Evolutionary conservation across 2,329 filamentous ascomycete genomes (phyloP).

Genomic region (Microascus cirrosus): DNA sequence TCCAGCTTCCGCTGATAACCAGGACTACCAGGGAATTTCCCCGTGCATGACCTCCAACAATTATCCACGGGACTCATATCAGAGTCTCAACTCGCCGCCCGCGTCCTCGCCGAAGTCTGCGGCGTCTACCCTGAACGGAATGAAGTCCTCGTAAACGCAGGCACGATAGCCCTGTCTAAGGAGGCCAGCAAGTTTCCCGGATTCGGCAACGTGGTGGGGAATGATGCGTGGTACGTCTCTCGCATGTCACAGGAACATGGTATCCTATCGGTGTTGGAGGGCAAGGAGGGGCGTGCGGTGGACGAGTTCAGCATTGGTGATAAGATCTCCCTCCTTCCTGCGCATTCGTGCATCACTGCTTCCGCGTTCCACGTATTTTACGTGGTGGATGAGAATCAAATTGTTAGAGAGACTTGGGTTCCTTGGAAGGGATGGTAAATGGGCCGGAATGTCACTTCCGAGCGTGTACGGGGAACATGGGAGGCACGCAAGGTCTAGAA

Average conservation of each 20-base stretch:
- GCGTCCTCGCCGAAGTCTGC: conserved; percentile 22
- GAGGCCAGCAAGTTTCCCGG: conserved; percentile 18
- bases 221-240: conserved; percentile 18
- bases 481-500: background rate
- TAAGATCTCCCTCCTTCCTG: conserved; percentile 17
- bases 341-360: conserved; percentile 25
- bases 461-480: background rate
- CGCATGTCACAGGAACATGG: conserved; percentile 26
- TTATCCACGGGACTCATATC: conserved; percentile 21
- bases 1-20: background rate
- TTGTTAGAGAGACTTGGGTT: conserved; percentile 21
- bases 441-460: background rate
- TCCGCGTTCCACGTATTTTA: conserved; percentile 22
- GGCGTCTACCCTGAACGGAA: conserved; percentile 24
- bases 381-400: conserved; percentile 21
- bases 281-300: conserved; percentile 11
- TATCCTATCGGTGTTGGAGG: conserved; percentile 16
- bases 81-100: conserved; percentile 16
- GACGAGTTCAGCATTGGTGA: conserved; percentile 20
- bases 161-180: conserved; percentile 21
- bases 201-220: conserved; percentile 17
- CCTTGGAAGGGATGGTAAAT: conserved; percentile 24
- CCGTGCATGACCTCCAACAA: conserved; percentile 25
- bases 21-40: conserved; percentile 18
- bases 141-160: conserved; percentile 24